phyloP scores from a whole-genome alignment of 2,329 filamentous ascomycete species.

The Xylariales sp. region DNA sequence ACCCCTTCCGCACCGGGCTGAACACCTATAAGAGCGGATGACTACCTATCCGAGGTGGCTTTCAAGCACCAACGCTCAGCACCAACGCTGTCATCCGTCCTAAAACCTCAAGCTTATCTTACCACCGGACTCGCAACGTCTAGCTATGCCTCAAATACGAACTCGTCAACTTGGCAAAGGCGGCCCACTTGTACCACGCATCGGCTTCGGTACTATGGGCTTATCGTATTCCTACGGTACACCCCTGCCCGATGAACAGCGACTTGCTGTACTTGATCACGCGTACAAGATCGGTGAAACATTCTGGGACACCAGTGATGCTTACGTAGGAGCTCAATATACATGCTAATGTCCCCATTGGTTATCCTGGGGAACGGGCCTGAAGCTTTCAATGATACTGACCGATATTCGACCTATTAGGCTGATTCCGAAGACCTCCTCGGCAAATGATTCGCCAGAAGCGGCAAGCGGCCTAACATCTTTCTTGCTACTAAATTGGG shows the following conservation, averaged over 20 bases:
- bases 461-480: conserved; percentile 37
- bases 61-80: too few relatives aligned
- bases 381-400: conserved; percentile 28
- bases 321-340: conserved; percentile 34
- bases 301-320: conserved; percentile 35
- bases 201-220: conserved; percentile 20
- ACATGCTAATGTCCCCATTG: too few relatives aligned
- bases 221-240: conserved; percentile 15
- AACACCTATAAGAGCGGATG: too few relatives aligned
- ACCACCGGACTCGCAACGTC: too few relatives aligned
- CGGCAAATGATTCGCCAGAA: conserved; percentile 30
- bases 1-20: too few relatives aligned
- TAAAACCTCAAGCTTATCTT: too few relatives aligned
- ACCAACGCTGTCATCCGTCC: too few relatives aligned
- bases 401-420: conserved; percentile 6
- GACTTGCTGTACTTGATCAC: conserved; percentile 31
- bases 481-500: conserved; percentile 49
- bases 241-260: conserved; percentile 26
- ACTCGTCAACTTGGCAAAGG: conserved; percentile 21
- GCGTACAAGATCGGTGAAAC: conserved; percentile 30
- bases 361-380: neutral
- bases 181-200: conserved; percentile 16
- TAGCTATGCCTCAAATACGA: conserved; percentile 18
- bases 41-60: too few relatives aligned
- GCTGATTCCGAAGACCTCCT: conserved; percentile 34